Evolutionary conservation across 2,329 filamentous ascomycete species (phyloP).

Genomic region (Didymella segeticola): DNA sequence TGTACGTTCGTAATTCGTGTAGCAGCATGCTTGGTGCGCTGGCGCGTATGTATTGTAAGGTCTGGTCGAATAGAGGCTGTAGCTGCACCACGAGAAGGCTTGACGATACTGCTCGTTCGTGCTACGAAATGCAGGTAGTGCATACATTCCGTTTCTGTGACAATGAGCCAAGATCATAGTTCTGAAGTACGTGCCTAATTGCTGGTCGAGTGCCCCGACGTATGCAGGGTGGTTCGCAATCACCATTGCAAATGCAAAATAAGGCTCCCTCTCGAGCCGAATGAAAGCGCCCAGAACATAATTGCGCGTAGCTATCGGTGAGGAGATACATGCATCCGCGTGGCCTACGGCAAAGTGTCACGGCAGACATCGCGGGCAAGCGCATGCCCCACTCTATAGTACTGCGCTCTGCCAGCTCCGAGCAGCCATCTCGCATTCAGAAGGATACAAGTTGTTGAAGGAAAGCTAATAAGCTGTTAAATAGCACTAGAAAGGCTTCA

Average conservation of each 20-base stretch:
- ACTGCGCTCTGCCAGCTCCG: too few species aligned
- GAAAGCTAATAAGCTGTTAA: too few species aligned
- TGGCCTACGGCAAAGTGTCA: too few species aligned
- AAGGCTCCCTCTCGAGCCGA: not conserved
- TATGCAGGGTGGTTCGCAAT: not conserved
- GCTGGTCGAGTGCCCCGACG: not conserved
- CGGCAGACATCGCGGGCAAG: too few species aligned
- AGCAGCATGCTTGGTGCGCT: not conserved
- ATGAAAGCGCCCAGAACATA: not conserved
- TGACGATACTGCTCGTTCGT: constrained; percentile 3
- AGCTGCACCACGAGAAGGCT: constrained; percentile 6
- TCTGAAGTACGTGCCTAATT: not conserved
- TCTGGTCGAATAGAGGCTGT: not conserved
- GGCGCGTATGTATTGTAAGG: not conserved
- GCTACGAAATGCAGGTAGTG: constrained; percentile 1
- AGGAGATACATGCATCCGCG: too few species aligned
- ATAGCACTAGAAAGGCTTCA: too few species aligned
- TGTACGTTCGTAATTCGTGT: not conserved
- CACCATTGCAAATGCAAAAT: not conserved
- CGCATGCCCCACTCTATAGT: too few species aligned
- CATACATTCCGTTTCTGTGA: not conserved
- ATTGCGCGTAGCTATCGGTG: not conserved
- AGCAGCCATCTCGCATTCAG: too few species aligned
- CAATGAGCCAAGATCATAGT: not conserved
- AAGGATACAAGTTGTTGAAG: too few species aligned